Evolutionary conservation across 2,329 filamentous ascomycete species (phyloP).

Genomic region (Fusarium keratoplasticum): DNA sequence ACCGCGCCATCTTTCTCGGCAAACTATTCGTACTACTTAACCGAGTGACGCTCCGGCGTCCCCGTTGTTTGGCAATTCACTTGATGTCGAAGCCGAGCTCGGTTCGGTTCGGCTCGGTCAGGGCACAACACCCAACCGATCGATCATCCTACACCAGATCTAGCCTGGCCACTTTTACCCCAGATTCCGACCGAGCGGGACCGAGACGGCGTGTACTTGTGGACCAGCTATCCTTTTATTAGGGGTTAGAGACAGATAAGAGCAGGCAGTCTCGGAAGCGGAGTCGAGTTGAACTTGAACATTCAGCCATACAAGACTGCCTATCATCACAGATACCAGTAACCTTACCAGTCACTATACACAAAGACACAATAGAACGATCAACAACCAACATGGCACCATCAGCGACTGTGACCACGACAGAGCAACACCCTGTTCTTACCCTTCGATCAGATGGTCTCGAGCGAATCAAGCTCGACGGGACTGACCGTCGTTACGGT

Average conservation of each 20-base stretch:
- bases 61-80: neutral
- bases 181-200: neutral
- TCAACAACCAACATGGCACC: slow-evolving; percentile 8
- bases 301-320: neutral
- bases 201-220: neutral
- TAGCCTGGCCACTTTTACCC: neutral
- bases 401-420: slow-evolving; percentile 16
- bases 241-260: neutral
- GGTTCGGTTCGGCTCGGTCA: neutral
- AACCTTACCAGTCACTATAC: neutral
- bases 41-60: neutral
- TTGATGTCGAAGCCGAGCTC: neutral
- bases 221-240: neutral
- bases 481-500: slow-evolving; percentile 32
- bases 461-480: slow-evolving; percentile 37
- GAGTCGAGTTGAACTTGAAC: neutral
- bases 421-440: slow-evolving; percentile 29
- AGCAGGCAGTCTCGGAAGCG: neutral
- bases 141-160: neutral
- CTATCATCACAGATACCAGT: neutral
- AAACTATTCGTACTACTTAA: neutral
- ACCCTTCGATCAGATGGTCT: slow-evolving; percentile 36
- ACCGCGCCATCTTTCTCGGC: neutral
- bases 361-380: neutral
- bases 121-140: neutral